A percentile compares a stretch with the other conserved stretches of the same genome.
Evolutionary conservation across 441 rosid genomes (phyloP).

Genomic region (Theobroma grandiflorum): DNA sequence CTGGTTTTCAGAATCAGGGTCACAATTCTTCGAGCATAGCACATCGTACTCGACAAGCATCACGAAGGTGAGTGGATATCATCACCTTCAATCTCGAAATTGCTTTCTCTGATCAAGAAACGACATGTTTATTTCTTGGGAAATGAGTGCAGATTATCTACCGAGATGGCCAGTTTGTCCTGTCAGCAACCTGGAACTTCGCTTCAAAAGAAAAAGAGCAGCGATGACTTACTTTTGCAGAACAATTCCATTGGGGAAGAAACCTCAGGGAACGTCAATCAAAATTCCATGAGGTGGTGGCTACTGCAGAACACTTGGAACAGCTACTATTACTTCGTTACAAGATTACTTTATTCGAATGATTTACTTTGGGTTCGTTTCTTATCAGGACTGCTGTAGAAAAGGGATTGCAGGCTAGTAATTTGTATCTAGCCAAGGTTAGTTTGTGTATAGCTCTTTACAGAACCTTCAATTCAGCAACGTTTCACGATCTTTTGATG

Average conservation of each 20-base stretch:
- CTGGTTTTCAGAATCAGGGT: constrained; percentile 50
- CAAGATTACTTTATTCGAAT: neutral
- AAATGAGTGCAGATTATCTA: constrained; percentile 56
- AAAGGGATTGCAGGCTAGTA: constrained; percentile 54
- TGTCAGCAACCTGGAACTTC: constrained; percentile 48
- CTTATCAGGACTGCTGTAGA: constrained; percentile 52
- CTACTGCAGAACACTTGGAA: constrained; percentile 20
- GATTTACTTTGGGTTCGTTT: constrained; percentile 3
- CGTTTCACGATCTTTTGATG: constrained; percentile 28
- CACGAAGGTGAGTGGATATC: constrained; percentile 50
- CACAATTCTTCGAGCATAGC: constrained; percentile 52
- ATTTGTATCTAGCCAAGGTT: constrained; percentile 70
- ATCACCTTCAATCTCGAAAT: neutral
- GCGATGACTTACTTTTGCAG: constrained; percentile 44
- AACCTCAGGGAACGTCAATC: constrained; percentile 42
- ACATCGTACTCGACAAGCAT: constrained; percentile 68
- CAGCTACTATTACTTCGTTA: neutral
- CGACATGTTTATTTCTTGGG: neutral
- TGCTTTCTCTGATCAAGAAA: neutral
- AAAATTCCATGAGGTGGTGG: constrained; percentile 51
- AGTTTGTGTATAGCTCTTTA: constrained; percentile 20
- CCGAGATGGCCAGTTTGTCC: constrained; percentile 50
- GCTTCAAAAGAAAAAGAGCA: constrained; percentile 54
- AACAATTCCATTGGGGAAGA: constrained; percentile 38
- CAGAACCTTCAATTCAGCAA: constrained; percentile 20